Percentiles rank a stretch among this genome's conserved stretches.
Conservation (phyloP, 163 green algal genomes). For the Coccomyxa subellipsoidea region DNA sequence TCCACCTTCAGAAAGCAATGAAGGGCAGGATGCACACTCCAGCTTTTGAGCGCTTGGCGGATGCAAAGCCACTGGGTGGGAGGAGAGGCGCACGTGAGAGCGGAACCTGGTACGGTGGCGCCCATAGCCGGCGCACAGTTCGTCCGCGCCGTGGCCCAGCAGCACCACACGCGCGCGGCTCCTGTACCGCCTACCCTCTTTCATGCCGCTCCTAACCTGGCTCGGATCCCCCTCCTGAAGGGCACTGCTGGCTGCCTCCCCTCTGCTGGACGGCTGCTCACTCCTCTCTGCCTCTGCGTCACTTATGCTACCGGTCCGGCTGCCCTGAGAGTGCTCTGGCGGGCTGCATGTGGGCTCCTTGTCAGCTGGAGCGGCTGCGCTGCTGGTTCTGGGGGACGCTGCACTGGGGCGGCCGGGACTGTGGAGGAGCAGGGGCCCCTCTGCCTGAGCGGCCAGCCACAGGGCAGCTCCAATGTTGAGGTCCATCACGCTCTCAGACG, state of each 20-base stretch:
- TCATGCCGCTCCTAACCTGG: not conserved
- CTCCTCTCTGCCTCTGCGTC: too few relatives aligned
- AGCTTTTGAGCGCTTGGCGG: too few relatives aligned
- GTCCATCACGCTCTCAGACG: constrained; percentile 88
- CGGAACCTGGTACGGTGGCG: constrained; percentile 77
- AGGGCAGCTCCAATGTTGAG: constrained; percentile 90
- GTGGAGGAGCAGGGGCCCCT: constrained; percentile 5
- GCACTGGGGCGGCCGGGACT: not conserved
- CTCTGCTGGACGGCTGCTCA: not conserved
- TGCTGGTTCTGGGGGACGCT: not conserved
- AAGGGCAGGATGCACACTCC: too few relatives aligned
- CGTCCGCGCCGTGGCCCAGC: constrained; percentile 89
- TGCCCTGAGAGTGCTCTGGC: not conserved
- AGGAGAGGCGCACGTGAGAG: constrained; percentile 9
- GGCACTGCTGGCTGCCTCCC: not conserved
- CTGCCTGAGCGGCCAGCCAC: constrained; percentile 68
- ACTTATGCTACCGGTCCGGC: too few relatives aligned
- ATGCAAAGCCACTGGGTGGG: too few relatives aligned
- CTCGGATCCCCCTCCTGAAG: not conserved
- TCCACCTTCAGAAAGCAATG: too few relatives aligned
- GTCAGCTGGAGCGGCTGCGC: not conserved
- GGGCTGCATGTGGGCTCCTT: not conserved
- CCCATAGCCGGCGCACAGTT: constrained; percentile 82
- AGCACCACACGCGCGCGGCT: constrained; percentile 76
- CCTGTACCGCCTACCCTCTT: constrained; percentile 25